phyloP scores from a whole-genome alignment of 192 early-diverging fungal genomes.

The Helicostylum pulchrum region DNA sequence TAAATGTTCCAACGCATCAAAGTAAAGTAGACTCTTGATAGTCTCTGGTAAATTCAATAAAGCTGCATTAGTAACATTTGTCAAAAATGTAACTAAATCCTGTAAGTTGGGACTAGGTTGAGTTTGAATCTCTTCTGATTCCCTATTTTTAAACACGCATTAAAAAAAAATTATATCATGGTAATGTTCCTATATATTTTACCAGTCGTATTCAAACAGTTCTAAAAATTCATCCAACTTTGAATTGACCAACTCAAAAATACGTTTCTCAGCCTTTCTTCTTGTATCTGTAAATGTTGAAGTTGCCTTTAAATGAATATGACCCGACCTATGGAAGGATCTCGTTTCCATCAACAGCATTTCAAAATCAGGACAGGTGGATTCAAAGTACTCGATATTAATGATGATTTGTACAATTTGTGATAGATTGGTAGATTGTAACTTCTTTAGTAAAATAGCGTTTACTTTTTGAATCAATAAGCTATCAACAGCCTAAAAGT shows the following conservation, averaged over 20 bases:
- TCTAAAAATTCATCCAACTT: slow-evolving; percentile 83
- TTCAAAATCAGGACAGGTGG: slow-evolving; percentile 73
- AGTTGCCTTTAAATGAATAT: slow-evolving; percentile 61
- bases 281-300: slow-evolving; percentile 67
- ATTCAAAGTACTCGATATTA: slow-evolving; percentile 75
- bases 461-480: slow-evolving; percentile 69
- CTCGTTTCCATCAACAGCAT: slow-evolving; percentile 65
- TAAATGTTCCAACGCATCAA: slow-evolving; percentile 74
- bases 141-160: slow-evolving; percentile 41
- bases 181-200: neutral
- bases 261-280: slow-evolving; percentile 72
- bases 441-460: slow-evolving; percentile 60
- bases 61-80: slow-evolving; percentile 63
- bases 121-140: slow-evolving; percentile 41
- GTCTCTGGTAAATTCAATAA: slow-evolving; percentile 62
- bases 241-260: slow-evolving; percentile 73
- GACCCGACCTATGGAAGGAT: slow-evolving; percentile 53
- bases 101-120: slow-evolving; percentile 70
- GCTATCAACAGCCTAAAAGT: slow-evolving; percentile 57
- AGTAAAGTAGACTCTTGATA: slow-evolving; percentile 65
- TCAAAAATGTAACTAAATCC: slow-evolving; percentile 70
- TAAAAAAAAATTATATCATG: neutral
- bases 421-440: slow-evolving; percentile 67
- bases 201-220: slow-evolving; percentile 85
- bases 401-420: slow-evolving; percentile 84